Evolutionary conservation across 2,329 filamentous ascomycete species (phyloP), one percentile per base, ranked within the genome.

Genomic region (Xylaria sp.): DNA sequence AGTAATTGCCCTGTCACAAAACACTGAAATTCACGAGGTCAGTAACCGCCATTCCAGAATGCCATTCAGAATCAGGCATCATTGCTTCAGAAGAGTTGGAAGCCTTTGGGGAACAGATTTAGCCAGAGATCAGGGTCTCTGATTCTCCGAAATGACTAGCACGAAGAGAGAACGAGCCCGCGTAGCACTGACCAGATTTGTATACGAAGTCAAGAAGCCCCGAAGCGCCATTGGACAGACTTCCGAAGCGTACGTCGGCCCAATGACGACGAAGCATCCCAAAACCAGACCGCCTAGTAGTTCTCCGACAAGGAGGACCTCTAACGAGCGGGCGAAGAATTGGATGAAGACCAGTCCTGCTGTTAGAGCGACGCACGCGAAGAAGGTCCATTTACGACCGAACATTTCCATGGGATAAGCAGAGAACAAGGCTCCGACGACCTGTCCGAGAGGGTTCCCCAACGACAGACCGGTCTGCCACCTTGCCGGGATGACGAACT

Each of bases 1-100:
- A 90, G 80, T 4, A 90, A 82, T 74, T 90, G 88, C 0, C 88
- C 88, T 20, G 88, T 88, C 51, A 89, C 88, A 78, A 89, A 90
- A 74, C 87, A 89, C 46, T 66, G 28, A 6, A 10, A 31, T 13
- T 7, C 7, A 9, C n/a, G 3, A n/a, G 2, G 15, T 66, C 31
- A 66, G 57, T 50, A 41, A 20, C 48, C 20, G 28, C 55, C 1
- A 15, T 37, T 55, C 4, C n/a, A n/a, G n/a, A n/a, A n/a, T n/a
- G n/a, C n/a, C n/a, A 15, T 37, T 55, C 4, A 3, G 0, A 2
- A 12, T 31, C 20, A 18, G 50, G 9, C 51, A 44, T 9, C 13
- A 18, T 10, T 52, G 28, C 39, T 18, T 41, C 1, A 15, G 31
- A 20, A 58, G 31, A 5, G 23, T 20, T 8, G 25, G 12, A 34